These are phyloP conservation scores for Coccinonectria pachysandricola DNA, from an alignment of 2,329 filamentous ascomycete species.

Conservation along the genomic window DNA sequence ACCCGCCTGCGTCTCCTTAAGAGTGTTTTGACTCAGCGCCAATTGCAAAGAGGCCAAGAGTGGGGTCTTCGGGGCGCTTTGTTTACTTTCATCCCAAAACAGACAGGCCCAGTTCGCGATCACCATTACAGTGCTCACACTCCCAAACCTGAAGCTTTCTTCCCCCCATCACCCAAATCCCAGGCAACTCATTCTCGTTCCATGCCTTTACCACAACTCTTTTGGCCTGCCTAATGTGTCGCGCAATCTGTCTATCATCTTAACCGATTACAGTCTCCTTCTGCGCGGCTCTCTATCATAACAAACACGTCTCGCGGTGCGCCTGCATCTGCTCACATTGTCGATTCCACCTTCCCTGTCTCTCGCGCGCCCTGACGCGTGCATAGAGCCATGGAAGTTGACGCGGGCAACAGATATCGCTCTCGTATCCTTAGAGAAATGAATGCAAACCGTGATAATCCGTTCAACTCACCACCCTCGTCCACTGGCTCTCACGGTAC, in stretches of 20 bases:
- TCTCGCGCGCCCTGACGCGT: conserved; percentile 14
- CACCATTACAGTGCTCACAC: conserved; percentile 9
- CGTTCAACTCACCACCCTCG: conserved; percentile 48
- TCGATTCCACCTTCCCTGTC: conserved; percentile 11
- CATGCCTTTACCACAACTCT: conserved; percentile 8
- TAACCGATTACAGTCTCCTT: too few relatives aligned
- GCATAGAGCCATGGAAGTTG: conserved; percentile 30
- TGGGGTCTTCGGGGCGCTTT: too few relatives aligned
- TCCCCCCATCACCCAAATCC: conserved; percentile 6
- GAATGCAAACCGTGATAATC: conserved; percentile 42
- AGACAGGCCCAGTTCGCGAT: conserved; percentile 13
- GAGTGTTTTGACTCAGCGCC: too few relatives aligned
- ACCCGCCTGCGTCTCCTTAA: too few relatives aligned
- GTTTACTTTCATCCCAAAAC: conserved; percentile 27
- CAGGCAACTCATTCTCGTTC: conserved; percentile 4
- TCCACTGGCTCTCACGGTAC: conserved; percentile 49
- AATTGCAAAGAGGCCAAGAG: too few relatives aligned
- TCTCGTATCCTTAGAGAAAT: conserved; percentile 42
- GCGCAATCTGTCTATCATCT: too few relatives aligned
- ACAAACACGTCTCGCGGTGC: conserved; percentile 13
- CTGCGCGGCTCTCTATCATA: too few relatives aligned
- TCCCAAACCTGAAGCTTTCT: conserved; percentile 6
- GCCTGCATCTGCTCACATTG: conserved; percentile 11
- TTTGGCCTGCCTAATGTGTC: too few relatives aligned
- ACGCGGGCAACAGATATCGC: conserved; percentile 32